Percentiles rank a stretch among this genome's conserved stretches.
Evolutionary conservation across 129 eudicot species (phyloP).

Genomic region (Solidago caesia): DNA sequence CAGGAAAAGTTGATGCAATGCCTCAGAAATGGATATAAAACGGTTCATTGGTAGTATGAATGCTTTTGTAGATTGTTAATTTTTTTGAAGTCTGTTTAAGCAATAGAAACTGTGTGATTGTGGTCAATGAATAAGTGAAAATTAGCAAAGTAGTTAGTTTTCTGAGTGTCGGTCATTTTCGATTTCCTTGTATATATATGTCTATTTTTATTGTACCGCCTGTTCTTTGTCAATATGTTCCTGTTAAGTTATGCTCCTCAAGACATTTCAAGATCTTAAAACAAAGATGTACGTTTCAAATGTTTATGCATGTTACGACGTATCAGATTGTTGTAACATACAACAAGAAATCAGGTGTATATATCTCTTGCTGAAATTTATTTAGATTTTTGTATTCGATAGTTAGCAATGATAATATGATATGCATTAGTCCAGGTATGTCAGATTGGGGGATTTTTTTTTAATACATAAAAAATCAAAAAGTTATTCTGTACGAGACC

Average conservation of each 20-base stretch:
- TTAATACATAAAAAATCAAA: no score
- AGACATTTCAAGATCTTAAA: no score
- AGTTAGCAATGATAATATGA: no score
- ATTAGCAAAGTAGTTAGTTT: conserved; percentile 21
- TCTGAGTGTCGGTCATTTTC: conserved; percentile 19
- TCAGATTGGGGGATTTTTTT: no score
- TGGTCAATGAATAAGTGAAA: conserved; percentile 27
- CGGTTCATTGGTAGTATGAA: neutral
- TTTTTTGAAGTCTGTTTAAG: conserved; percentile 13
- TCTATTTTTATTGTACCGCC: neutral
- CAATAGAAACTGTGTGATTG: neutral
- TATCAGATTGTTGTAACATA: no score
- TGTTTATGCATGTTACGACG: no score
- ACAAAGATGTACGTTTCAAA: no score
- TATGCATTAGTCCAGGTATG: no score
- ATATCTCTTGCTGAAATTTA: no score
- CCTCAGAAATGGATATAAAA: conserved; percentile 55
- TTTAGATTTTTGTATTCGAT: no score
- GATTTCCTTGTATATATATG: conserved; percentile 18
- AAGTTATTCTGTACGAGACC: no score
- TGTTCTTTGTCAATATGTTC: conserved; percentile 21
- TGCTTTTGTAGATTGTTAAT: conserved; percentile 16
- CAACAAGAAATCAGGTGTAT: no score
- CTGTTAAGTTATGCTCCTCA: neutral
- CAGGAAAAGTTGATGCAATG: conserved; percentile 34